Base-by-base conservation (phyloP, 2,329 filamentous ascomycete species). In the Colletotrichum falcatum region DNA sequence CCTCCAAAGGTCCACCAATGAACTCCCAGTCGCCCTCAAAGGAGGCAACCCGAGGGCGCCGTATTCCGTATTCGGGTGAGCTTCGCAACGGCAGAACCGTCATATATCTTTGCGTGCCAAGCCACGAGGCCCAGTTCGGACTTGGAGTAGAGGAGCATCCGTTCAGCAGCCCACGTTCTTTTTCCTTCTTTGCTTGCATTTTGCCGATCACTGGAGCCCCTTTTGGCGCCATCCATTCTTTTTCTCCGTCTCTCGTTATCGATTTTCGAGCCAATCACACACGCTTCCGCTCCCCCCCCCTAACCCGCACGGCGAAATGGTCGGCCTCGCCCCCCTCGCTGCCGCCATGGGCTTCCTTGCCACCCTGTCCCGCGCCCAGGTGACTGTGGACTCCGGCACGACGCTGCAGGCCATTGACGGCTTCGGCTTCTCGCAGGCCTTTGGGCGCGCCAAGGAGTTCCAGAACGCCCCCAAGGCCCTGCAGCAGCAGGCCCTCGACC, bases 381-480 rank as follows among this genome's bases (percentile, higher is more conserved):
- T 81, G 39, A 79, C 77, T 0, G 74, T 81, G 8, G 74, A 78
- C 23, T 61, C 76, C 1, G 73, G 66, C 37, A 75, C 75, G 16
- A 77, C 71, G 12, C 74, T 77, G 64, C 81, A 82, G 58, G 73
- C 71, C 6, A 84, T 86, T 53, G 84, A 86, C 69, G 84, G 84
- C 14, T 86, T 86, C 70, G 84, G 85, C 35, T 80, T 84, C 68
- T 85, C 83, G 0, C 80, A 85, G 69, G 85, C 85, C 7, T 87
- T 87, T 72, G 80, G 81, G 8, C 79, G 81, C 20, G 83, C 82
- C 14, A 78, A 78, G 23, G 78, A 82, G 53, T 80, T 85, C 48
- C 77, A 82, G 49, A 79, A 80, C 53, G 73, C 81, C 6, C 64
- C 78, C 0, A 69, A 75, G 1, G 72, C 74, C 4, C 75, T 76